phyloP scores from a whole-genome alignment of 2,329 filamentous ascomycete species.

The Pseudocercospora fuligena region DNA sequence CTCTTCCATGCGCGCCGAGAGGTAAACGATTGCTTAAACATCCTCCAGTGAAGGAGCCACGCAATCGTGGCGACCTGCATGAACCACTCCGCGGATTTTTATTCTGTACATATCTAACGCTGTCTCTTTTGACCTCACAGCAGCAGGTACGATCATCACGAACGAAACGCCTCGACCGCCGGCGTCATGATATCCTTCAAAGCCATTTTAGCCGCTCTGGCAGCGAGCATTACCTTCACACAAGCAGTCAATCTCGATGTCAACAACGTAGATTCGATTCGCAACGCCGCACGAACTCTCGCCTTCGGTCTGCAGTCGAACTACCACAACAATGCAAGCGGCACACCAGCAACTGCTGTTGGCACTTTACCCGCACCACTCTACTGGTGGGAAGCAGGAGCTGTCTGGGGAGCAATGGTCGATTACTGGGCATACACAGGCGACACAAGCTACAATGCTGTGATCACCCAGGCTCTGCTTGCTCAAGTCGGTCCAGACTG shows the following conservation, averaged over 20 bases:
- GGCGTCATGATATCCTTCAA: slow-evolving; percentile 24
- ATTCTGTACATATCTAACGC: slow-evolving; percentile 10
- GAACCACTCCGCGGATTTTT: background rate
- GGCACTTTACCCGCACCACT: slow-evolving; percentile 50
- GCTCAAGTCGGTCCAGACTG: slow-evolving; percentile 48
- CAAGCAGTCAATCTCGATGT: slow-evolving; percentile 28
- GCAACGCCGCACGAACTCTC: slow-evolving; percentile 38
- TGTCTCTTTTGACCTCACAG: background rate
- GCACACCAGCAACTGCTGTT: slow-evolving; percentile 36
- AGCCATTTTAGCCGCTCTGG: slow-evolving; percentile 12
- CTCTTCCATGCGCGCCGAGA: slow-evolving; percentile 5
- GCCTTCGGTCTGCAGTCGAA: slow-evolving; percentile 42
- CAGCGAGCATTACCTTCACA: slow-evolving; percentile 18
- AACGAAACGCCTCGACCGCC: background rate
- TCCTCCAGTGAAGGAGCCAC: slow-evolving; percentile 9
- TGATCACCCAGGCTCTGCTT: slow-evolving; percentile 50
- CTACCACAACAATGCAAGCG: slow-evolving; percentile 42
- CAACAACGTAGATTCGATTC: slow-evolving; percentile 38
- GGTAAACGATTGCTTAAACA: slow-evolving; percentile 9
- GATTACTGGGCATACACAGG: slow-evolving; percentile 55
- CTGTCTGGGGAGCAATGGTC: slow-evolving; percentile 42
- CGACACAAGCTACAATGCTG: slow-evolving; percentile 49
- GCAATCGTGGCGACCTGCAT: slow-evolving; percentile 12
- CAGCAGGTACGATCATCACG: background rate
- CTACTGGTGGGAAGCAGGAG: slow-evolving; percentile 56